phyloP scores from a whole-genome alignment of 2,329 filamentous ascomycete species.

The Chaetomium sp. region DNA sequence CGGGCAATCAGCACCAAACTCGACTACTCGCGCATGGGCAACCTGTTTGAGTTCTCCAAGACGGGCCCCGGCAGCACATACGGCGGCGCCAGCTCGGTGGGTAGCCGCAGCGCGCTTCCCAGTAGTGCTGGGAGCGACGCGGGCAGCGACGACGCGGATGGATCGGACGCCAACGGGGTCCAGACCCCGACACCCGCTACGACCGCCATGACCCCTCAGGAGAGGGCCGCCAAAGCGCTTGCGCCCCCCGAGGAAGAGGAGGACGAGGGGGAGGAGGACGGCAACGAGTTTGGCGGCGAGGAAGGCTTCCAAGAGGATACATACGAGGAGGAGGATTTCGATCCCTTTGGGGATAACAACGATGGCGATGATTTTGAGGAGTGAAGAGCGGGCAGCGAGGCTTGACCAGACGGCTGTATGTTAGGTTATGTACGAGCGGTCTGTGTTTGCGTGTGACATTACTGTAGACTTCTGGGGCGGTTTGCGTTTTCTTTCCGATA shows the following conservation, averaged over 20 bases:
- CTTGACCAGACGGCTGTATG: not conserved
- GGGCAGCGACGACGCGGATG: slow-evolving; percentile 39
- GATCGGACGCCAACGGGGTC: not conserved
- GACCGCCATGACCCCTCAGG: not conserved
- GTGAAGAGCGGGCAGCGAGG: not conserved
- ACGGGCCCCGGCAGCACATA: slow-evolving; percentile 53
- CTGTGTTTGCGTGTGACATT: not conserved
- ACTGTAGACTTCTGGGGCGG: not conserved
- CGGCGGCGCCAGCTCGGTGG: slow-evolving; percentile 38
- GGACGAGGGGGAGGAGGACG: slow-evolving; percentile 26
- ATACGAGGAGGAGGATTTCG: slow-evolving; percentile 28
- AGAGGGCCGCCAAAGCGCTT: slow-evolving; percentile 16
- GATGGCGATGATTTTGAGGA: slow-evolving; percentile 27
- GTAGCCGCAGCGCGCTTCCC: slow-evolving; percentile 31
- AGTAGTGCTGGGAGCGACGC: slow-evolving; percentile 40
- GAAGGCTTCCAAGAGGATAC: slow-evolving; percentile 29
- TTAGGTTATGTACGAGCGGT: not conserved
- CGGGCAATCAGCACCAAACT: slow-evolving; percentile 73
- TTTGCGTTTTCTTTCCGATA: slow-evolving; percentile 1
- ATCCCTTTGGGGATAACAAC: slow-evolving; percentile 33
- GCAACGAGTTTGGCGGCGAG: slow-evolving; percentile 18
- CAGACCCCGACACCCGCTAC: slow-evolving; percentile 1
- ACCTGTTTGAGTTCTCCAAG: slow-evolving; percentile 56
- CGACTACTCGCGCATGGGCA: slow-evolving; percentile 67
- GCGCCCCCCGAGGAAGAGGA: slow-evolving; percentile 22